Base-by-base conservation (phyloP, 495 filamentous ascomycete species). In the Apiosordaria backusii region DNA sequence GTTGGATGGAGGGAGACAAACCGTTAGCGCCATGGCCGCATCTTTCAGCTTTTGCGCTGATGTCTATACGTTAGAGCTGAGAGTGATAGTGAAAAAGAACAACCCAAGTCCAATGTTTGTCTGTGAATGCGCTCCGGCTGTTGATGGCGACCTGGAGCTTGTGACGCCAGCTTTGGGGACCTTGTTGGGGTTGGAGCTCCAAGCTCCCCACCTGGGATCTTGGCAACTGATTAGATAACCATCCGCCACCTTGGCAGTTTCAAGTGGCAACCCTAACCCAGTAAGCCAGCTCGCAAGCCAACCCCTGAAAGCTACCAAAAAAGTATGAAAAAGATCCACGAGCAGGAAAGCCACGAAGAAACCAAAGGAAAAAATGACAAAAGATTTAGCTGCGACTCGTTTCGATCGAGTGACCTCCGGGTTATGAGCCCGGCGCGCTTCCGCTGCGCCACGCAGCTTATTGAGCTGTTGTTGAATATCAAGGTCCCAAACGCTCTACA, bases 11-110 rank as follows among this genome's bases (percentile, higher is more conserved):
- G 40, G 35, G 24, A 61, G 16, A 25, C 68, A 35, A 68, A 75
- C 75, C 60, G 71, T 75, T 67, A 76, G 57, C 69, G 76, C 76
- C 76, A 78, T 78, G 61, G 68, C 73, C 35, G 71, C 71, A 75
- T 76, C 60, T 70, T 75, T 58, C 10, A 54, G 23, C 22, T 50
- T 29, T 53, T 64, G 53, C 27, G 23, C 24, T 60, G 62, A 13
- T 27, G 27, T 45, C 54, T 45, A 24, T 26, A 24, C 18, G 22
- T 5, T n/a, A 61, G 40, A 22, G 24, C 23, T 63, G 50, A 24
- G n/a, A 25, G 6, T n/a, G 65, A n/a, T n/a, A n/a, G 22, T 63
- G 13, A 22, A 6, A 9, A 0, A 18, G 13, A 57, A 21, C 10
- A 26, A 10, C 26, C 7, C 0, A 27, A 7, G 57, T 9, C 16